Evolutionary conservation across 129 eudicot species (phyloP).

Genomic region (Tagetes patula): DNA sequence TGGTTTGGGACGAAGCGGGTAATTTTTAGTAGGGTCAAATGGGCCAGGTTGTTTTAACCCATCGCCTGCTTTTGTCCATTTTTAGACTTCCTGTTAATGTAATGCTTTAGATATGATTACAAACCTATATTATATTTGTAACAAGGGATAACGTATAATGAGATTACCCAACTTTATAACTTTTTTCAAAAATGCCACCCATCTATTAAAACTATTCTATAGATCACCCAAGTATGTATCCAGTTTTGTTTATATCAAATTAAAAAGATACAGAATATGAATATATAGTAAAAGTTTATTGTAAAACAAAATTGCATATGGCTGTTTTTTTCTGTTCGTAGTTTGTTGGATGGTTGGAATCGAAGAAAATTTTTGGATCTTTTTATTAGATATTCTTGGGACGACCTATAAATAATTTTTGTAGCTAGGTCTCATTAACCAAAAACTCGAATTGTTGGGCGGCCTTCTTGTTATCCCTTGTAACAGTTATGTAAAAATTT

Average conservation of each 20-base stretch:
- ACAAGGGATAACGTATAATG: not conserved
- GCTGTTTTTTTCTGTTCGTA: too few relatives aligned
- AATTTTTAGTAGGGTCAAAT: not conserved
- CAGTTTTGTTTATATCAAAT: not conserved
- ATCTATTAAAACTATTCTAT: not conserved
- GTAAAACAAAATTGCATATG: too few relatives aligned
- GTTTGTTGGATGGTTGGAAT: not conserved
- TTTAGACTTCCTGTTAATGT: too few relatives aligned
- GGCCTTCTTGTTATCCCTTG: not conserved
- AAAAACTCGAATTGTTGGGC: not conserved
- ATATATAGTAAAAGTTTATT: too few relatives aligned
- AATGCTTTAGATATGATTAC: not conserved
- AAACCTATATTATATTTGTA: not conserved
- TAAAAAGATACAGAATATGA: not conserved
- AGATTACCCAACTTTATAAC: not conserved
- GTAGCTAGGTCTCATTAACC: not conserved
- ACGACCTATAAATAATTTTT: not conserved
- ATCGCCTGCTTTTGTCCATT: not conserved
- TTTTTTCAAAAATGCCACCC: not conserved
- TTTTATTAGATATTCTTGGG: not conserved
- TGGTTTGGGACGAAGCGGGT: not conserved
- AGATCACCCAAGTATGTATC: not conserved
- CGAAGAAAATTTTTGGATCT: not conserved
- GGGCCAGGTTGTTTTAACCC: not conserved
- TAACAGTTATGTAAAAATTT: not conserved